Evolutionary conservation across 2,329 filamentous ascomycete genomes (phyloP), one percentile per base, ranked within the genome.

Genomic region (Macroventuria anomochaeta): DNA sequence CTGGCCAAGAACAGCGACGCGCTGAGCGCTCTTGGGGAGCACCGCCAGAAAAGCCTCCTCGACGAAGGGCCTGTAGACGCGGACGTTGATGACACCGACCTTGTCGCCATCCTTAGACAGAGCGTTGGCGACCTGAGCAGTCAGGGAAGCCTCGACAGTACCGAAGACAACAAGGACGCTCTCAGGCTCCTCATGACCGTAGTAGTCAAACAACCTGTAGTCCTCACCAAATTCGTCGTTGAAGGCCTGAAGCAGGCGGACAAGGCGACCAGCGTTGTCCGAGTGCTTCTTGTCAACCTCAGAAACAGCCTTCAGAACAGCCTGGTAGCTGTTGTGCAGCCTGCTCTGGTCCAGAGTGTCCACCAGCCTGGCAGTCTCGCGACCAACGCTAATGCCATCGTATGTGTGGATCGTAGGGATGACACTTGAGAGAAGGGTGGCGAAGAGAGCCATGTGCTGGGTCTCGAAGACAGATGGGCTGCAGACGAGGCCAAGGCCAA

Each of bases 401-500:
- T 95, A 96, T 63, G 92, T 86, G 74, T 96, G 92, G 23, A 96
- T 82, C 0, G 89, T 90, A n/a, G 92, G 92, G 23, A 93, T 74
- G 12, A 95, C 79, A 38, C 85, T 87, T 17, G 92, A 89, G 57
- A 96, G 80, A 20, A 96, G 78, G 3, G 91, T 96, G 1, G 92
- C 85, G 66, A 96, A 88, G n/a, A 96, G 79, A 7, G 92, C 85
- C 89, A 96, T 96, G 78, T 99, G 95, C 81, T 99, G 95, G 41
- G 89, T 84, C 79, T 99, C 95, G 64, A 96, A 93, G 25, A 90
- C 87, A 25, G 92, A 96, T 46, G 86, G 86, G 73, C 91, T 96
- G 60, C 90, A 85, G 39, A 99, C 85, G 34, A 99, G 82, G 39
- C 88, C 93, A 23, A 97, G 81, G 13, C 95, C 93, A 12, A 97